Evolutionary conservation across 1,284 basidiomycete genomes (phyloP).

Genomic region (Peniophora sp.): DNA sequence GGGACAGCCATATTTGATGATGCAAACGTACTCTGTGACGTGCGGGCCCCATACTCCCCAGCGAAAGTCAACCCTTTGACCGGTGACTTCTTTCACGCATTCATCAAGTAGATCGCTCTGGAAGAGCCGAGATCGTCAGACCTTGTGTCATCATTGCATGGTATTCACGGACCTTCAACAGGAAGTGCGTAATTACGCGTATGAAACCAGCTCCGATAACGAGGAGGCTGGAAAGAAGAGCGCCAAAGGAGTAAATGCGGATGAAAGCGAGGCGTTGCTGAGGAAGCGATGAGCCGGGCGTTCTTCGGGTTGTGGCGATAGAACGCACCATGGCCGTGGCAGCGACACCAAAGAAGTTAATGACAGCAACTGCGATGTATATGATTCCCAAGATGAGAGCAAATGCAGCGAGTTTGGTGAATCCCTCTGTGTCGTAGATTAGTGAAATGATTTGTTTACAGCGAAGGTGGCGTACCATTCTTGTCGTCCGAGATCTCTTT

Average conservation of each 20-base stretch:
- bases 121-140: not conserved
- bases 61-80: slow-evolving; percentile 11
- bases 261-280: slow-evolving; percentile 56
- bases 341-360: slow-evolving; percentile 52
- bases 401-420: slow-evolving; percentile 43
- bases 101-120: slow-evolving; percentile 43
- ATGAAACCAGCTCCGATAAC: slow-evolving; percentile 49
- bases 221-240: slow-evolving; percentile 41
- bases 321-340: slow-evolving; percentile 47
- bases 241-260: slow-evolving; percentile 47
- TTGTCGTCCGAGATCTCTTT: slow-evolving; percentile 41
- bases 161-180: slow-evolving; percentile 43
- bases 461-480: slow-evolving; percentile 29
- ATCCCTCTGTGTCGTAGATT: slow-evolving; percentile 25
- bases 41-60: slow-evolving; percentile 16
- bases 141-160: not conserved
- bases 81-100: slow-evolving; percentile 14
- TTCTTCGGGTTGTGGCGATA: not conserved
- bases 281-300: not conserved
- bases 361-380: slow-evolving; percentile 40
- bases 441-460: no score
- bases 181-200: slow-evolving; percentile 57
- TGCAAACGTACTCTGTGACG: slow-evolving; percentile 14
- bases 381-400: slow-evolving; percentile 55
- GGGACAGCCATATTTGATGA: no score